phyloP scores from a whole-genome alignment of 2,329 filamentous ascomycete genomes.

The Epicoccum nigrum region DNA sequence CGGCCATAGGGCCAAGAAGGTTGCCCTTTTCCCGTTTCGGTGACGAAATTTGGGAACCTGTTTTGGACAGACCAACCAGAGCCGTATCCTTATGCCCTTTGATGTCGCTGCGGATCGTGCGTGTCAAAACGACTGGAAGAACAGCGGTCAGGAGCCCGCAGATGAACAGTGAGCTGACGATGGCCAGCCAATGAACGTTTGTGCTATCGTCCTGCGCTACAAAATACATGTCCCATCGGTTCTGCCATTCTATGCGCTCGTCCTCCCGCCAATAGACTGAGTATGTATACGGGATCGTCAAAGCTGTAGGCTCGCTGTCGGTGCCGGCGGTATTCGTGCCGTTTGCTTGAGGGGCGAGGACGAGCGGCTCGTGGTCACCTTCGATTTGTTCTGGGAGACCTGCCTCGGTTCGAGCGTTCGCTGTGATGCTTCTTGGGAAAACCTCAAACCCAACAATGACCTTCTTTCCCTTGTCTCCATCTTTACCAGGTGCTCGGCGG shows the following conservation, averaged over 20 bases:
- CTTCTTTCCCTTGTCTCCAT: conserved; percentile 73
- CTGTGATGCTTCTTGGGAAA: conserved; percentile 81
- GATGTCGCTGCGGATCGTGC: conserved; percentile 79
- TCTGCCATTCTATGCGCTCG: conserved; percentile 77
- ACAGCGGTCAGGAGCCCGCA: conserved; percentile 78
- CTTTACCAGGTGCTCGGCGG: conserved; percentile 71
- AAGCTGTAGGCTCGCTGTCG: conserved; percentile 66
- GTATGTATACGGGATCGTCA: conserved; percentile 84
- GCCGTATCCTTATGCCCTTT: conserved; percentile 72
- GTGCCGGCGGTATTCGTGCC: conserved; percentile 57
- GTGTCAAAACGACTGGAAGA: conserved; percentile 79
- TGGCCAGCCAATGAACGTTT: conserved; percentile 85
- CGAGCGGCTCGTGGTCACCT: conserved; percentile 67
- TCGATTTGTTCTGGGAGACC: conserved; percentile 74
- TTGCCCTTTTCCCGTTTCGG: conserved; percentile 63
- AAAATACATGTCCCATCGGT: conserved; percentile 89
- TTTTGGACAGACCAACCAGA: conserved; percentile 33
- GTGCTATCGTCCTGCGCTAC: conserved; percentile 83
- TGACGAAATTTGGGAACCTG: conserved; percentile 10
- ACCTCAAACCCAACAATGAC: conserved; percentile 89
- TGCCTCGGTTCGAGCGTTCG: conserved; percentile 62
- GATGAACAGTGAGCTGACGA: conserved; percentile 85
- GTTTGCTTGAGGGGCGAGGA: conserved; percentile 69
- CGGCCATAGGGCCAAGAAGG: conserved; percentile 66
- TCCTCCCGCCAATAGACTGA: conserved; percentile 90